These are phyloP conservation scores for Stemphylium beticola DNA, from an alignment of 2,329 filamentous ascomycete genomes.

Conservation along the genomic window DNA sequence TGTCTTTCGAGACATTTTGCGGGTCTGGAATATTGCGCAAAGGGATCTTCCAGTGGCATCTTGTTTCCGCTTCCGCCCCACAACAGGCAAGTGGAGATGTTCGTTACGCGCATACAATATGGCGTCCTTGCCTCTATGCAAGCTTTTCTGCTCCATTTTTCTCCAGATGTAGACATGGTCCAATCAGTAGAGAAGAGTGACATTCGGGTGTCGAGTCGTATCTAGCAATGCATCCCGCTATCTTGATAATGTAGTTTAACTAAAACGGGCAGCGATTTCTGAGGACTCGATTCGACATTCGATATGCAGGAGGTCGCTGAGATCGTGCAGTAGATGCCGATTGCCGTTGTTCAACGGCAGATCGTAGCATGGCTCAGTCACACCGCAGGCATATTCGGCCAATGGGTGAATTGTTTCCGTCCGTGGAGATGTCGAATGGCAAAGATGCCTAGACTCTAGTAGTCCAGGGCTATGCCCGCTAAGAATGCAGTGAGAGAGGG, in stretches of 20 bases:
- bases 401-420: not conserved
- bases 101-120: slow-evolving; percentile 2
- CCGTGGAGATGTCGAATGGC: not conserved
- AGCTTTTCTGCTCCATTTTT: slow-evolving; percentile 17
- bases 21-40: not conserved
- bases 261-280: not conserved
- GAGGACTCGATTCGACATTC: slow-evolving; percentile 2
- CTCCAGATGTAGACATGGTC: slow-evolving; percentile 7
- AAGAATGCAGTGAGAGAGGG: not conserved
- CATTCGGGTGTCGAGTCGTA: not conserved
- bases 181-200: slow-evolving; percentile 2
- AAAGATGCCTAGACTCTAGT: not conserved
- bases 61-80: slow-evolving; percentile 9
- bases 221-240: not conserved
- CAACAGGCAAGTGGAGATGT: slow-evolving; percentile 10
- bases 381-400: not conserved
- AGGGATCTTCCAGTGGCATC: not conserved
- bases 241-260: not conserved
- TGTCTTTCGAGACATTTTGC: not conserved
- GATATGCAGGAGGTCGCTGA: not conserved
- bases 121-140: slow-evolving; percentile 5
- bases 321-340: not conserved
- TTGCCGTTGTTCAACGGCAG: not conserved
- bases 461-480: not conserved
- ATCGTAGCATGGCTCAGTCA: not conserved